Percentiles rank a stretch among this genome's conserved stretches.
Conservation (phyloP, 2,329 filamentous ascomycete species). For the Hypoxylon sp. region DNA sequence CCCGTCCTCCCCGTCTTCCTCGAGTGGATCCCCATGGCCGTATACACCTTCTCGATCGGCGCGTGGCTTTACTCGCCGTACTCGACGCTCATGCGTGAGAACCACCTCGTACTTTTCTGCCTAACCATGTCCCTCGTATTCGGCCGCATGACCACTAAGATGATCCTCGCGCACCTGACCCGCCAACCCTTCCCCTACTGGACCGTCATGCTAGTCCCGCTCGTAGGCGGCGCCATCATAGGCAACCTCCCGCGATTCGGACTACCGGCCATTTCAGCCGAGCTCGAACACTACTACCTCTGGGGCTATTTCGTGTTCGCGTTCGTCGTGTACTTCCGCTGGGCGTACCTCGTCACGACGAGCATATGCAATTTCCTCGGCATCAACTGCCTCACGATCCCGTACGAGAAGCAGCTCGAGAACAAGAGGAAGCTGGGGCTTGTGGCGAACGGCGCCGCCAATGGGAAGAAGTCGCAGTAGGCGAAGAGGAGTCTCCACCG, state of each 20-base stretch:
- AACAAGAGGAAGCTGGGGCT: constrained; percentile 61
- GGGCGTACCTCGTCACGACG: constrained; percentile 91
- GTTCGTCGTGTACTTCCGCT: constrained; percentile 87
- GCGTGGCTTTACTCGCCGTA: constrained; percentile 93
- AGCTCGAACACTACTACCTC: constrained; percentile 83
- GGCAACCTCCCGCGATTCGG: constrained; percentile 86
- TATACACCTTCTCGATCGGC: constrained; percentile 81
- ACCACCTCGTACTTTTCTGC: constrained; percentile 93
- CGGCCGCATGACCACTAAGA: constrained; percentile 98
- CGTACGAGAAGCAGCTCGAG: constrained; percentile 70
- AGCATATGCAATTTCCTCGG: constrained; percentile 93
- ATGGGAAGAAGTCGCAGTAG: constrained; percentile 54
- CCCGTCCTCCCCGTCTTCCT: constrained; percentile 87
- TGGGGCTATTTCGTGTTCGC: constrained; percentile 88
- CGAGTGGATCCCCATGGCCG: constrained; percentile 92
- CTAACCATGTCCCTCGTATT: constrained; percentile 97
- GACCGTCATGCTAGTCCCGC: constrained; percentile 90
- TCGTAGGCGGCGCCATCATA: constrained; percentile 86
- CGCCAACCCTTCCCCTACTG: constrained; percentile 96
- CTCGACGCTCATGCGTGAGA: constrained; percentile 83
- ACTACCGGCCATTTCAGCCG: constrained; percentile 74
- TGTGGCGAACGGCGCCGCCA: constrained; percentile 42
- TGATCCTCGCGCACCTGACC: constrained; percentile 95
- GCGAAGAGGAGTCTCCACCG: neutral
- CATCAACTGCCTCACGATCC: constrained; percentile 95